These are phyloP conservation scores for Globisporangium cederbergense DNA, from an alignment of 352 stramenopile genomes.

Conservation along the genomic window DNA sequence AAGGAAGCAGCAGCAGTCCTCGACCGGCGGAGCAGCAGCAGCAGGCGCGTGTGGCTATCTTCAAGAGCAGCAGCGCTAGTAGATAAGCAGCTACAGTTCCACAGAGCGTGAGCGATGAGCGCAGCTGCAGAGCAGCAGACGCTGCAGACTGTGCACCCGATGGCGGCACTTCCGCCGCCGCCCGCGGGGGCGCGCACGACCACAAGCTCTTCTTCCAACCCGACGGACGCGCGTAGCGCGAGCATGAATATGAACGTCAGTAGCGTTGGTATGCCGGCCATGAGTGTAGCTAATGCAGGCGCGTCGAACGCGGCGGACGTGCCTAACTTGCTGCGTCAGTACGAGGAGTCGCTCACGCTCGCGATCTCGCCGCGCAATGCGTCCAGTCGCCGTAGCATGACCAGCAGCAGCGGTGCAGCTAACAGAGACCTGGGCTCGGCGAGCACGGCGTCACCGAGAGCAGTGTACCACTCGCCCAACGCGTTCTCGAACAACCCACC, in stretches of 20 bases:
- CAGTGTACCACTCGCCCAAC: conserved; percentile 58
- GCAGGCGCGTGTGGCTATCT: not conserved
- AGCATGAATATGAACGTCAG: conserved; percentile 10
- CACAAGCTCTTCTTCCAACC: conserved; percentile 6
- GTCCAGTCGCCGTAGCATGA: conserved; percentile 6
- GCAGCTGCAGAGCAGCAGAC: conserved; percentile 12
- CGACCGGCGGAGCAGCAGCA: not conserved
- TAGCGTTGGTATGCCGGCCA: not conserved
- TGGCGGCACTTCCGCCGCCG: conserved; percentile 3
- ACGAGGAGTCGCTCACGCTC: conserved; percentile 45
- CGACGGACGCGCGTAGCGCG: not conserved
- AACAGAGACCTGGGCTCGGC: conserved; percentile 7
- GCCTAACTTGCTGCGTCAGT: conserved; percentile 38
- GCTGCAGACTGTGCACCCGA: conserved; percentile 15
- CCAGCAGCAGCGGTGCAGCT: not conserved
- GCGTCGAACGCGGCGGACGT: conserved; percentile 1
- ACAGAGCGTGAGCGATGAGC: conserved; percentile 8
- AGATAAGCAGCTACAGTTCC: not conserved
- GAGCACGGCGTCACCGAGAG: conserved; percentile 35
- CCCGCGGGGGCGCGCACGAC: not conserved
- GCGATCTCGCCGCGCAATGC: conserved; percentile 25
- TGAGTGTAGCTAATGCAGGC: not conserved
- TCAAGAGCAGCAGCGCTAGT: not conserved
- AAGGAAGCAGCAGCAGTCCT: not conserved
- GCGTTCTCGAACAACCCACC: conserved; percentile 40